These are phyloP conservation scores for Sphagnum fallax DNA, from an alignment of 228 moss, liverwort and hornwort genomes.

Conservation along the genomic window DNA sequence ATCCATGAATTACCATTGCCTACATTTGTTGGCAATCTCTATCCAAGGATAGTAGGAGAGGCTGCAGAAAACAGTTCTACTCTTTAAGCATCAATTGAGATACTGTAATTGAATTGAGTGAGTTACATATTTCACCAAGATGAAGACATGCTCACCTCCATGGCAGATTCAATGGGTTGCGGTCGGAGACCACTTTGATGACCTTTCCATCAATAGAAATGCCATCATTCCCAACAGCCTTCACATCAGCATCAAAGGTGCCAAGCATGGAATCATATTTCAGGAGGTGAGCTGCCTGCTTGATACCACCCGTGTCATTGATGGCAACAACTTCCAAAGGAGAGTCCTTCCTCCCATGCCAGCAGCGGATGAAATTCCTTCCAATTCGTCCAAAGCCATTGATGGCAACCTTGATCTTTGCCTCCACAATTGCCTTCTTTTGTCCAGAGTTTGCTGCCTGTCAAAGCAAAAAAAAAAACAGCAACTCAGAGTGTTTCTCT, in stretches of 20 bases:
- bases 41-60: too few relatives aligned
- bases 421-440: slow-evolving; percentile 67
- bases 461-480: not conserved
- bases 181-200: slow-evolving; percentile 32
- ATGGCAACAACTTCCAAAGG: slow-evolving; percentile 43
- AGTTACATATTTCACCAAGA: not conserved
- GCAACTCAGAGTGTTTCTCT: too few relatives aligned
- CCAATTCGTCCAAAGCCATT: slow-evolving; percentile 95
- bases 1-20: too few relatives aligned
- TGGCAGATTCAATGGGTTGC: slow-evolving; percentile 39
- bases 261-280: slow-evolving; percentile 63
- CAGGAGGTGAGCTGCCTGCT: slow-evolving; percentile 45
- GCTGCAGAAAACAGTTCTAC: too few relatives aligned
- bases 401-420: slow-evolving; percentile 87
- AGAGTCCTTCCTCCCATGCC: slow-evolving; percentile 77
- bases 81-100: too few relatives aligned
- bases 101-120: too few relatives aligned
- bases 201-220: slow-evolving; percentile 42
- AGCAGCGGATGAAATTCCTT: slow-evolving; percentile 87
- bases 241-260: slow-evolving; percentile 38
- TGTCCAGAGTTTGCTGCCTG: slow-evolving; percentile 65
- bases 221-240: slow-evolving; percentile 16
- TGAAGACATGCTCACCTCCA: slow-evolving; percentile 10
- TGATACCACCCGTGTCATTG: slow-evolving; percentile 53
- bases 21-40: too few relatives aligned